Percentiles rank a stretch among this genome's conserved stretches.
Evolutionary conservation across 2,329 filamentous ascomycete genomes (phyloP).

Genomic region (Neonectria punicea): DNA sequence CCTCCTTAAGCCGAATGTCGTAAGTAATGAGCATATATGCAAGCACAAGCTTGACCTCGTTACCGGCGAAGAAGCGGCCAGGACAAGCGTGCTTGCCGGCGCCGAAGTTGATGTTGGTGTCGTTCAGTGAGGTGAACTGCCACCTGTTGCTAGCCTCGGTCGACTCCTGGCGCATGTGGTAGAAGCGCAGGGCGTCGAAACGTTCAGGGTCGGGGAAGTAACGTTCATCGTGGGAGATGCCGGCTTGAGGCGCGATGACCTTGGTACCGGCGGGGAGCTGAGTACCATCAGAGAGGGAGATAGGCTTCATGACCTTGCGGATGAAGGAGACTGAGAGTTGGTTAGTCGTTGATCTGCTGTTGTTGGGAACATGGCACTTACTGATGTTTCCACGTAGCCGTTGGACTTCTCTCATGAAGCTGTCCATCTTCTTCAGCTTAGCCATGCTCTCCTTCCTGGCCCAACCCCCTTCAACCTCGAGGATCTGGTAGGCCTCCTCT

Average conservation of each 20-base stretch:
- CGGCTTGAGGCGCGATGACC: slow-evolving; percentile 54
- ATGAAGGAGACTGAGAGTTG: slow-evolving; percentile 53
- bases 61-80: slow-evolving; percentile 59
- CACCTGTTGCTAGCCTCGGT: slow-evolving; percentile 51
- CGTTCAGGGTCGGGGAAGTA: slow-evolving; percentile 54
- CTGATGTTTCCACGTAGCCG: slow-evolving; percentile 56
- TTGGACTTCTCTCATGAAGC: slow-evolving; percentile 59
- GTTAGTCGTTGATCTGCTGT: slow-evolving; percentile 27
- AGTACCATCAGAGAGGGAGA: slow-evolving; percentile 58
- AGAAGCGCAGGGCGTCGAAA: slow-evolving; percentile 63
- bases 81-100: slow-evolving; percentile 60
- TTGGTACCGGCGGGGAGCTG: slow-evolving; percentile 55
- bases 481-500: slow-evolving; percentile 57
- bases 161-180: slow-evolving; percentile 53
- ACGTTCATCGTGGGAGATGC: slow-evolving; percentile 54
- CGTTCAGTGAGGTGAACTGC: slow-evolving; percentile 56
- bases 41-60: slow-evolving; percentile 58
- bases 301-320: slow-evolving; percentile 58
- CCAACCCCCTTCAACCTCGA: slow-evolving; percentile 55
- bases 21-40: slow-evolving; percentile 56
- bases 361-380: slow-evolving; percentile 38
- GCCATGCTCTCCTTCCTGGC: slow-evolving; percentile 55
- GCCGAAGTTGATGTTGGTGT: slow-evolving; percentile 59
- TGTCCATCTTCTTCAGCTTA: slow-evolving; percentile 59
- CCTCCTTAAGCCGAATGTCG: slow-evolving; percentile 53